phyloP scores from a whole-genome alignment of 1,284 basidiomycete species.

The Ustilago bromivora region DNA sequence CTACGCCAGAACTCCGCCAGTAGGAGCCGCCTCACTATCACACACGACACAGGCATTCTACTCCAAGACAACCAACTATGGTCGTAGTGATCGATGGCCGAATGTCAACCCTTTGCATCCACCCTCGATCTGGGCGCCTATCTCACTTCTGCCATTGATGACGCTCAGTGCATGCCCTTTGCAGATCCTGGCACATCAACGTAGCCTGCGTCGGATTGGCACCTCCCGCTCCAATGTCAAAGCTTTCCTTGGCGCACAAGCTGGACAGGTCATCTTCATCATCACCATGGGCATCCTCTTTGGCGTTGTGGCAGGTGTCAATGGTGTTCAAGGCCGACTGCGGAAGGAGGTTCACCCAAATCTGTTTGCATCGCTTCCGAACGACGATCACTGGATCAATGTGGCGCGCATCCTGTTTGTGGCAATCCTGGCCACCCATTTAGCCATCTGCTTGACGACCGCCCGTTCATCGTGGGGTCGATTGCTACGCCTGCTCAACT shows the following conservation, averaged over 20 bases:
- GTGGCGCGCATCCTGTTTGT: conserved; percentile 56
- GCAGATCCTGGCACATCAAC: conserved; percentile 66
- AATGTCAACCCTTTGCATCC: conserved; percentile 50
- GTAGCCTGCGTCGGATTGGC: conserved; percentile 59
- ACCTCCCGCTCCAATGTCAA: conserved; percentile 64
- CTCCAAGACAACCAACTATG: not conserved
- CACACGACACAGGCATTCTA: not conserved
- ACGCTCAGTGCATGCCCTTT: conserved; percentile 64
- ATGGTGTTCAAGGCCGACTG: conserved; percentile 50
- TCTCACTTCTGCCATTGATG: conserved; percentile 65
- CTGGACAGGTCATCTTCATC: conserved; percentile 57
- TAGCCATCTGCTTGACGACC: conserved; percentile 63
- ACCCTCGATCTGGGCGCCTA: conserved; percentile 64
- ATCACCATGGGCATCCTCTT: conserved; percentile 52
- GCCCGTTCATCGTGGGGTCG: conserved; percentile 65
- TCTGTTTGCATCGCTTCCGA: conserved; percentile 61
- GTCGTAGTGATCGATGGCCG: conserved; percentile 15
- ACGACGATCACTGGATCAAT: conserved; percentile 60
- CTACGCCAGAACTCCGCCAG: conserved; percentile 24
- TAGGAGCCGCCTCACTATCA: not conserved
- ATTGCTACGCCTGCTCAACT: conserved; percentile 53
- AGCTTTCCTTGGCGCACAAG: conserved; percentile 62
- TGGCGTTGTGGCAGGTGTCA: conserved; percentile 58
- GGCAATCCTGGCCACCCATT: conserved; percentile 58
- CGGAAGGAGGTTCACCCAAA: conserved; percentile 57